Percentiles rank a stretch among this genome's conserved stretches.
Evolutionary conservation across 108 stramenopile species (phyloP).

Genomic region (Nitzschia sp.): DNA sequence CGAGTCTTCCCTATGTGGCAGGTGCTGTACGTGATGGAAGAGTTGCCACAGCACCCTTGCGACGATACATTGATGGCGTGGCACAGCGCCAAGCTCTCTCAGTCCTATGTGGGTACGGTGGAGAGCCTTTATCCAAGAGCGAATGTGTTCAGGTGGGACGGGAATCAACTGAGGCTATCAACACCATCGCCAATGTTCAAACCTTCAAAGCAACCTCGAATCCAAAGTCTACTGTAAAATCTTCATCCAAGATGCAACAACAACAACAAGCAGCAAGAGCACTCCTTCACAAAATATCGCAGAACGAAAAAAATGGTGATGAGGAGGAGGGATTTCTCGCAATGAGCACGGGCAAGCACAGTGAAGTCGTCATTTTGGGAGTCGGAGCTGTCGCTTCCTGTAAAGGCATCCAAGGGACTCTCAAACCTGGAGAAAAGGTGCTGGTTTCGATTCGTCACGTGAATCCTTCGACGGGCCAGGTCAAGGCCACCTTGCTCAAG

Average conservation of each 20-base stretch:
- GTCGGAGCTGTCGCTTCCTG: slow-evolving; percentile 53
- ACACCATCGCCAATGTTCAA: slow-evolving; percentile 48
- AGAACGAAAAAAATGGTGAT: no score
- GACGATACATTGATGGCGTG: slow-evolving; percentile 81
- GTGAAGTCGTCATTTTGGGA: slow-evolving; percentile 65
- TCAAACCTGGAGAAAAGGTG: slow-evolving; percentile 53
- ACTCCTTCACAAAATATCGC: slow-evolving; percentile 12
- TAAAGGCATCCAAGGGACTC: slow-evolving; percentile 49
- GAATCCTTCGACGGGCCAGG: slow-evolving; percentile 49
- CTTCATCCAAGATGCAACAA: slow-evolving; percentile 1
- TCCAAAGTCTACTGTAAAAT: background rate
- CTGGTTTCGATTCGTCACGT: slow-evolving; percentile 54
- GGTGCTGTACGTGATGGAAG: slow-evolving; percentile 65
- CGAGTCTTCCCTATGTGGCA: slow-evolving; percentile 55
- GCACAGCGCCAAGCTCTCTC: slow-evolving; percentile 78
- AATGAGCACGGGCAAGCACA: slow-evolving; percentile 61
- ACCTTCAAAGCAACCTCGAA: slow-evolving; percentile 28
- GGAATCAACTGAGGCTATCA: slow-evolving; percentile 46
- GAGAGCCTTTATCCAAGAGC: slow-evolving; percentile 43
- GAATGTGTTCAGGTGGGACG: slow-evolving; percentile 62
- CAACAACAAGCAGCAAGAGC: slow-evolving; percentile 40
- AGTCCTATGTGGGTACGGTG: slow-evolving; percentile 66
- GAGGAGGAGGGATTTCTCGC: slow-evolving; percentile 35
- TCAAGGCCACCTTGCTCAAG: background rate
- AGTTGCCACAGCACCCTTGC: slow-evolving; percentile 77